Evolutionary conservation across 768 basidiomycete species (phyloP).

Genomic region (Boletales sp.): DNA sequence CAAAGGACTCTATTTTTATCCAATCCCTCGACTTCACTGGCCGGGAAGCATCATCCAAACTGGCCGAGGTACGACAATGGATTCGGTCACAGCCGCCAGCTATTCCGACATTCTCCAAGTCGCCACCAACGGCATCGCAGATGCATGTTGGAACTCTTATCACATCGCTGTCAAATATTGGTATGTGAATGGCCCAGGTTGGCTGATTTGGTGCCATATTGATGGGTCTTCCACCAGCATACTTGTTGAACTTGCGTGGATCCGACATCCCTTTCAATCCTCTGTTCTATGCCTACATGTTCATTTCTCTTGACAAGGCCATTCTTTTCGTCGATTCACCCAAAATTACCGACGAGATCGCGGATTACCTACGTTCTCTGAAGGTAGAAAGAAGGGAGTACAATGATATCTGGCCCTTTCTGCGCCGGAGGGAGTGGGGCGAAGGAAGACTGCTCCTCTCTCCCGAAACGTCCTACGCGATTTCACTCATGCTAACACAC

Average conservation of each 20-base stretch:
- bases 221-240: conserved; percentile 47
- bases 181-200: conserved; percentile 35
- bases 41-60: conserved; percentile 63
- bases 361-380: conserved; percentile 54
- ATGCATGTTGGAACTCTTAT: conserved; percentile 66
- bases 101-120: conserved; percentile 59
- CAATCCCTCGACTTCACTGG: conserved; percentile 73
- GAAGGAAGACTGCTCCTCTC: conserved; percentile 76
- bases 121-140: conserved; percentile 55
- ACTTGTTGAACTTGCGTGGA: conserved; percentile 85
- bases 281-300: conserved; percentile 85
- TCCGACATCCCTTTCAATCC: conserved; percentile 91
- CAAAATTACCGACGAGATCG: conserved; percentile 60
- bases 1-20: conserved; percentile 59
- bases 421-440: conserved; percentile 73
- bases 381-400: conserved; percentile 64
- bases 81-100: conserved; percentile 58
- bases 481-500: conserved; percentile 81
- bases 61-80: conserved; percentile 69
- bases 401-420: conserved; percentile 74
- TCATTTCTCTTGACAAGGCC: conserved; percentile 57
- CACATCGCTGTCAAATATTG: conserved; percentile 67
- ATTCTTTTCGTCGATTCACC: conserved; percentile 73
- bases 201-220: not conserved
- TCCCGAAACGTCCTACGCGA: conserved; percentile 75